A percentile compares a stretch with the other conserved stretches of the same genome.
These are phyloP conservation scores for Zymoseptoria tritici DNA, from an alignment of 2,329 filamentous ascomycete species.

Conservation along the genomic window DNA sequence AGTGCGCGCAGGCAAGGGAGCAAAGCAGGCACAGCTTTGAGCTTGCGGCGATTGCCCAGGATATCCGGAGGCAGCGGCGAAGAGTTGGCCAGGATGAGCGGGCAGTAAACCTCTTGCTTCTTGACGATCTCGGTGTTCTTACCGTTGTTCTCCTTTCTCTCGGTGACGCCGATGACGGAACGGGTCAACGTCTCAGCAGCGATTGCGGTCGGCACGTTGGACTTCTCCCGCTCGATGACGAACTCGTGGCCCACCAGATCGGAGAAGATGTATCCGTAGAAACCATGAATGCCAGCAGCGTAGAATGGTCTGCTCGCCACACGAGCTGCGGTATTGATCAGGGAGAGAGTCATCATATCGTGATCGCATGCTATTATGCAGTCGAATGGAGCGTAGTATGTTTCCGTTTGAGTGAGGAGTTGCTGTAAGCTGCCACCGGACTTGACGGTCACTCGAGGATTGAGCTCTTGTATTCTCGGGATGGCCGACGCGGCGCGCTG, in stretches of 20 bases:
- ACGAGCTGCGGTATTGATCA: constrained; percentile 80
- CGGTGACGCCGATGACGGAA: constrained; percentile 62
- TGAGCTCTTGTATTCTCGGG: constrained; percentile 73
- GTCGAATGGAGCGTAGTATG: constrained; percentile 73
- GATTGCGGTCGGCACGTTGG: constrained; percentile 55
- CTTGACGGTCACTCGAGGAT: constrained; percentile 74
- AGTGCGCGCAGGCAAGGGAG: constrained; percentile 81
- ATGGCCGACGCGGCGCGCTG: constrained; percentile 73
- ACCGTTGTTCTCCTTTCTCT: constrained; percentile 55
- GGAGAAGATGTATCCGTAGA: constrained; percentile 92
- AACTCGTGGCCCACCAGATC: constrained; percentile 89
- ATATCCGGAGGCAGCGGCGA: constrained; percentile 65
- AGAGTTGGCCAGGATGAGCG: constrained; percentile 75
- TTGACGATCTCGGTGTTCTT: constrained; percentile 79
- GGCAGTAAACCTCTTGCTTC: constrained; percentile 85
- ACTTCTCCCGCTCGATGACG: constrained; percentile 74
- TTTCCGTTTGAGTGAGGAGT: constrained; percentile 60
- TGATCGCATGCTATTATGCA: constrained; percentile 87
- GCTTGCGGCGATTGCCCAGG: constrained; percentile 58
- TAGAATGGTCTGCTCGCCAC: constrained; percentile 77
- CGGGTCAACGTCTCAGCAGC: constrained; percentile 68
- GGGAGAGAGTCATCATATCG: constrained; percentile 62
- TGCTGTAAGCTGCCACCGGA: constrained; percentile 45
- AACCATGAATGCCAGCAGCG: constrained; percentile 74
- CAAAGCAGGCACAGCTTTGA: constrained; percentile 69